These are phyloP conservation scores for Tremellales sp. DNA, from an alignment of 1,284 basidiomycete species.

Conservation along the genomic window DNA sequence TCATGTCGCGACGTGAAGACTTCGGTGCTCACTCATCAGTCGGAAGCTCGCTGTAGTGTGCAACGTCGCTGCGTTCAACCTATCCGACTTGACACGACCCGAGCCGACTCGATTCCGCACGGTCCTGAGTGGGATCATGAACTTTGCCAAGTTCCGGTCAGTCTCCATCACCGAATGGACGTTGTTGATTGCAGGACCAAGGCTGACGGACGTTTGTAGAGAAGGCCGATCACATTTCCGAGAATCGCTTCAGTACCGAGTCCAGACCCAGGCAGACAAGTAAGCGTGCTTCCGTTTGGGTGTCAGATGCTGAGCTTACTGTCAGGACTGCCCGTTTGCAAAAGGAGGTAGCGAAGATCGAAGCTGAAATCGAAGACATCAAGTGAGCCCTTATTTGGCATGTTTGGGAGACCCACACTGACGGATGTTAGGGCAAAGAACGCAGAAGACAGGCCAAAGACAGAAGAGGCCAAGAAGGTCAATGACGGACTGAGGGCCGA, in stretches of 20 bases:
- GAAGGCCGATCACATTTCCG: conserved; percentile 27
- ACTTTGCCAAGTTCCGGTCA: conserved; percentile 78
- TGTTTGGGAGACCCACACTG: neutral
- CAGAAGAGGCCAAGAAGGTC: conserved; percentile 58
- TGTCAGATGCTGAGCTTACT: conserved; percentile 3
- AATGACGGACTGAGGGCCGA: conserved; percentile 62
- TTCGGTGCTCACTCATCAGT: conserved; percentile 45
- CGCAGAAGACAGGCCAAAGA: conserved; percentile 65
- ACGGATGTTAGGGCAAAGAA: conserved; percentile 57
- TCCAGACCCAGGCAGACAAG: conserved; percentile 28
- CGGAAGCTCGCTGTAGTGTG: conserved; percentile 66
- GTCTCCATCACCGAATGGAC: conserved; percentile 1
- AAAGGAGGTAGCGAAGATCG: conserved; percentile 55
- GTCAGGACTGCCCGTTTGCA: conserved; percentile 48
- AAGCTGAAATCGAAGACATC: conserved; percentile 57
- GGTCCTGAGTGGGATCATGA: conserved; percentile 80
- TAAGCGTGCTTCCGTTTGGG: conserved; percentile 9
- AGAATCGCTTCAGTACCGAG: conserved; percentile 17
- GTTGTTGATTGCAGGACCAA: neutral
- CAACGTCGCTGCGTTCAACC: conserved; percentile 69
- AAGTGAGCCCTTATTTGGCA: conserved; percentile 54
- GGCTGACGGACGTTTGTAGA: conserved; percentile 9
- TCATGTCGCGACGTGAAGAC: too few relatives aligned
- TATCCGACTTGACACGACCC: conserved; percentile 68
- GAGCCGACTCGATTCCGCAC: conserved; percentile 65